These are phyloP conservation scores for Anacardium occidentale DNA, from an alignment of 345 rosid genomes.

Conservation along the genomic window DNA sequence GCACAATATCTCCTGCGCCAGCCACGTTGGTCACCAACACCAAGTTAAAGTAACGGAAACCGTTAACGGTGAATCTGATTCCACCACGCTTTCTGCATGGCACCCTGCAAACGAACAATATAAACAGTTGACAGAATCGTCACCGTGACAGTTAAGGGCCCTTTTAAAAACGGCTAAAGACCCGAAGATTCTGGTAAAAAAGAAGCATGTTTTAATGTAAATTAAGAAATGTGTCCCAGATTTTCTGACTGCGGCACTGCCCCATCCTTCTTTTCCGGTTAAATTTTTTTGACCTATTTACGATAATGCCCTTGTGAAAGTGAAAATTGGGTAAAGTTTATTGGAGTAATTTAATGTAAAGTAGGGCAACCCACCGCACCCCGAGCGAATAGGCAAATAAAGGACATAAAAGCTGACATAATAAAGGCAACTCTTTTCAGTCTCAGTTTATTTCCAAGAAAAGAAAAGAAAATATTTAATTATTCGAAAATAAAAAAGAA, in stretches of 20 bases:
- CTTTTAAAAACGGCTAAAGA: not conserved
- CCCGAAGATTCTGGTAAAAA: not conserved
- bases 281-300: not conserved
- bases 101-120: conserved; percentile 42
- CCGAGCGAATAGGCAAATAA: not conserved
- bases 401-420: conserved; percentile 1
- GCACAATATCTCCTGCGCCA: conserved; percentile 84
- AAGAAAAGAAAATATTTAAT: not conserved
- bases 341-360: conserved; percentile 1
- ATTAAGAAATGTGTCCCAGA: conserved; percentile 19
- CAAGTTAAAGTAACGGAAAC: conserved; percentile 95
- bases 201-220: not conserved
- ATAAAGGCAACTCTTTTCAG: conserved; percentile 6
- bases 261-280: conserved; percentile 23
- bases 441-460: not conserved
- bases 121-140: not conserved
- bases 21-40: conserved; percentile 87
- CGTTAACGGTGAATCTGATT: conserved; percentile 85
- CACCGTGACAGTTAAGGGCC: not conserved
- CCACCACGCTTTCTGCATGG: conserved; percentile 93
- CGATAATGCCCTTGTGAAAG: not conserved
- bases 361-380: not conserved
- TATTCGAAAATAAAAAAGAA: not conserved
- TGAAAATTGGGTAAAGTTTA: not conserved
- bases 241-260: not conserved